Conservation (phyloP, 352 stramenopile genomes). For the Phytopythium helicoides region DNA sequence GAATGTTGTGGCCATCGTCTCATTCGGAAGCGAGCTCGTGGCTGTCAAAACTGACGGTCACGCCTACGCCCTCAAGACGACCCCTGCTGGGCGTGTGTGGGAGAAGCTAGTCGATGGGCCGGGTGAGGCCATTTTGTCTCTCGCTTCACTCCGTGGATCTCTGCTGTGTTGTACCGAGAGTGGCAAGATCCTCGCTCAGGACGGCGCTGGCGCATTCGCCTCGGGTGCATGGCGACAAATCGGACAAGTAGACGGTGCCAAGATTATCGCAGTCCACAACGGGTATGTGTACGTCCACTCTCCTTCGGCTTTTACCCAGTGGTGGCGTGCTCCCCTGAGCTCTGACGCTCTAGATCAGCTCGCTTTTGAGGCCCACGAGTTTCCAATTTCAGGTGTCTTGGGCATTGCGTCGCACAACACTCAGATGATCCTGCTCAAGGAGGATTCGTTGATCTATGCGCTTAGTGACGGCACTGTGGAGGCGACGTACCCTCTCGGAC, state of each 20-base stretch:
- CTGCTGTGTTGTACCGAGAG: conserved; percentile 61
- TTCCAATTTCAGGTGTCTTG: conserved; percentile 23
- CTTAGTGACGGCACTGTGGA: conserved; percentile 31
- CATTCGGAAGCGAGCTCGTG: conserved; percentile 72
- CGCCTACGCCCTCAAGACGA: conserved; percentile 52
- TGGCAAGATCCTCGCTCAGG: conserved; percentile 66
- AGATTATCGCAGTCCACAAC: conserved; percentile 69
- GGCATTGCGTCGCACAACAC: conserved; percentile 80
- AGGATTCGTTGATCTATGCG: conserved; percentile 39
- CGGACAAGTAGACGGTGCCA: conserved; percentile 33
- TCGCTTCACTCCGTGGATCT: conserved; percentile 61
- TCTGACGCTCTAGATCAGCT: conserved; percentile 46
- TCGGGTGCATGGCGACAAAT: conserved; percentile 61
- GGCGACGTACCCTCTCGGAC: conserved; percentile 27
- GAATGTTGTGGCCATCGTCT: conserved; percentile 60
- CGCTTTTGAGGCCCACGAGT: conserved; percentile 35
- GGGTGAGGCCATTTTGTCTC: conserved; percentile 37
- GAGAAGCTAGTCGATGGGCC: conserved; percentile 50
- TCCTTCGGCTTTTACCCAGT: conserved; percentile 16
- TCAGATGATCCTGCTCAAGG: conserved; percentile 61
- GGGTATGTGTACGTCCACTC: conserved; percentile 59
- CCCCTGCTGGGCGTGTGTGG: conserved; percentile 36
- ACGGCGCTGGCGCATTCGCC: conserved; percentile 58
- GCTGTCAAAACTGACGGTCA: conserved; percentile 49
- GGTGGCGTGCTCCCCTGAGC: conserved; percentile 52